Percentiles rank a stretch among this genome's conserved stretches.
phyloP scores from a whole-genome alignment of 306 rosid species.

The Inga laurina region DNA sequence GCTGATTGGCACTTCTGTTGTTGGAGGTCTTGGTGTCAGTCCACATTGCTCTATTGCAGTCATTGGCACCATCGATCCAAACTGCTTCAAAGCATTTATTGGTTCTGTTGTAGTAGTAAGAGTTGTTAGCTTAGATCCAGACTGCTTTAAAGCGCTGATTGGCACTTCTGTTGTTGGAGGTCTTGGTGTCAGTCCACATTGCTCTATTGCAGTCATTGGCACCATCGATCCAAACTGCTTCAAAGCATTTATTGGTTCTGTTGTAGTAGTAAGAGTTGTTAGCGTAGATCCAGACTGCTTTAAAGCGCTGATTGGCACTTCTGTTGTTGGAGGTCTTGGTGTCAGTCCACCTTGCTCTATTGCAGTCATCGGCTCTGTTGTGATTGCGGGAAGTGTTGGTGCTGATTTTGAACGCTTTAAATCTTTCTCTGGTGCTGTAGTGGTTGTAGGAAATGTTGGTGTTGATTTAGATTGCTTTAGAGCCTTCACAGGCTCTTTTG shows the following conservation, averaged over 20 bases:
- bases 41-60: too few species aligned
- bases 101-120: too few species aligned
- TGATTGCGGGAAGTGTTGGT: neutral
- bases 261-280: neutral
- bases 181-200: neutral
- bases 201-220: neutral
- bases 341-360: neutral
- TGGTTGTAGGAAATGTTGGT: neutral
- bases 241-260: neutral
- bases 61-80: too few species aligned
- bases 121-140: too few species aligned
- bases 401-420: neutral
- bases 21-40: neutral
- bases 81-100: too few species aligned
- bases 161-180: constrained; percentile 1
- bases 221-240: neutral
- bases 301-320: constrained; percentile 35
- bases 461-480: neutral
- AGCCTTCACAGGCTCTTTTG: neutral
- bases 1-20: constrained; percentile 23
- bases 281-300: constrained; percentile 49
- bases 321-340: neutral
- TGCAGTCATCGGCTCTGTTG: neutral
- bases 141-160: constrained; percentile 38
- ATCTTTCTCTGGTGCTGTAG: neutral